Evolutionary conservation across 2,329 filamentous ascomycete species (phyloP), one percentile per base, ranked within the genome.

Genomic region (Talaromyces sp.): DNA sequence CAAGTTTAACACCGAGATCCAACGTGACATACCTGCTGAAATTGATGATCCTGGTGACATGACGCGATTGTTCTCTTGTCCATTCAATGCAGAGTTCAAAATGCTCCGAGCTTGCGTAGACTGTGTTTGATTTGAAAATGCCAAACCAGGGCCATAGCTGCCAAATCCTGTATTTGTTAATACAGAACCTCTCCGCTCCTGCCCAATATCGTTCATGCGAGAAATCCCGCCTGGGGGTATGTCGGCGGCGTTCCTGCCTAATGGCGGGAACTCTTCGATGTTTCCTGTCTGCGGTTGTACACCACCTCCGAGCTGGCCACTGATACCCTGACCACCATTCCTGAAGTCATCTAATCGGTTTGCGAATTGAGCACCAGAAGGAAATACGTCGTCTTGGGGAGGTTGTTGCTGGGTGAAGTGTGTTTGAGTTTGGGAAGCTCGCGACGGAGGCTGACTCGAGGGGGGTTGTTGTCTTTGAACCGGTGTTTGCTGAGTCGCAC

Each of bases 241-340:
- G 19, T 62, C 64, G 13, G 59, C 43, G 22, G 78, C 75, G 63
- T 82, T 83, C 57, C 84, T 82, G 61, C 84, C 83, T 58, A 88
- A 74, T n/a, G 86, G 85, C 66, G 85, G 85, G 66, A 87, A 88
- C 62, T 87, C 86, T 16, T 87, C 85, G 57, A 86, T 85, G 69
- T 83, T 85, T 68, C 82, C 82, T 31, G 84, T 81, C 68, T 85
- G 83, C 49, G 84, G 83, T 67, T 86, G 84, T 45, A 75, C 76
- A 47, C 78, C 77, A 24, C 79, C 79, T 60, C 81, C 79, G 59
- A 85, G 73, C 70, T 84, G 83, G 60, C 82, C 82, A 62, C 82
- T 82, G 43, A 84, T 82, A 57, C 79, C 79, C 72, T 86, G 83
- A 39, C 82, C 83, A 45, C 85, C 85, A 69, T 84, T 86, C 43